Evolutionary conservation across 73 alveolate genomes (phyloP), one percentile per base, ranked within the genome.

Genomic region (Blepharisma stoltei): DNA sequence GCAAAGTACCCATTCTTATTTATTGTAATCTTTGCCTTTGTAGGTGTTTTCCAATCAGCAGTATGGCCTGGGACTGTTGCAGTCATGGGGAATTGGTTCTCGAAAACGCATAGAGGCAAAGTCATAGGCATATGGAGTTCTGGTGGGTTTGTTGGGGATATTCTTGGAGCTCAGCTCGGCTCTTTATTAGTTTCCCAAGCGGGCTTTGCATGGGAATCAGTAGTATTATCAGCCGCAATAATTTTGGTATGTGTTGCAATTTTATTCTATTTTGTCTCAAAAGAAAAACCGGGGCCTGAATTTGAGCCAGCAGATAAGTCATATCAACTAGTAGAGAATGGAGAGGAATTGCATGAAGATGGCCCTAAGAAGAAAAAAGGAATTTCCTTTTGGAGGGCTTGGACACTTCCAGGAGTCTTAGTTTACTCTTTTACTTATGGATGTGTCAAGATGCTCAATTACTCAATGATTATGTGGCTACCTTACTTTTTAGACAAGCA

Each of bases 21-120:
- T 54, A 68, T 45, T 52, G 50, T 71, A 44, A 69, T 81, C 71
- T 88, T 82, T 45, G 78, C 91, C 4, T 45, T 83, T 9, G 81
- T 71, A 68, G 95, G 95, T 0, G 44, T 88, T 23, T n/a, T 83
- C 32, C 87, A 88, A 52, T 83, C 91, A 37, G 77, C 81, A 6
- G 95, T 89, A 21, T 88, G 95, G 95, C 95, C 95, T 7, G 48
- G 84, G 6, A 81, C 83, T 44, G 81, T 77, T 1, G 89, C 89
- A 6, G 71, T 88, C 66, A 78, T 88, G 81, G 88, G 81, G n/a
- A 88, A 84, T 53, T 88, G 95, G 95, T 88, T 88, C 69, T 84
- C 83, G 0, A 79, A 70, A 54, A 23, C 68, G 46, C 87, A 87
- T 7, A 68, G 95, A 71, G 95, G 95, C 4, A 43, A 55, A 7